Evolutionary conservation across 164 flowering plant genomes (phyloP).

Genomic region (Santalum album): DNA sequence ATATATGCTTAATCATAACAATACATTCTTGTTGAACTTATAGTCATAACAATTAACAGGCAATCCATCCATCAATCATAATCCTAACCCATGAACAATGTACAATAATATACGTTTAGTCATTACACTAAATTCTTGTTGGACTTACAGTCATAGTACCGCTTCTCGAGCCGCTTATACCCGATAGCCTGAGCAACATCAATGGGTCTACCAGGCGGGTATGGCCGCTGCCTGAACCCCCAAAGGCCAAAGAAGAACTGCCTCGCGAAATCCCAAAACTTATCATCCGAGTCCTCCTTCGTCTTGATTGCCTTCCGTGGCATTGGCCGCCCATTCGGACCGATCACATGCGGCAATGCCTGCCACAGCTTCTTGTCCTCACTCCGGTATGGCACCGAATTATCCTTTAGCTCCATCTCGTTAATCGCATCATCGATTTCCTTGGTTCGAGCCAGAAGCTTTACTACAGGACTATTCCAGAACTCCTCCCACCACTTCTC

Average conservation of each 20-base stretch:
- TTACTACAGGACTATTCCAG: constrained; percentile 38
- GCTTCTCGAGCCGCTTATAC: constrained; percentile 71
- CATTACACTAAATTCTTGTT: too few relatives aligned
- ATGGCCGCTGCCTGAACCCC: constrained; percentile 86
- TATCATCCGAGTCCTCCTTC: constrained; percentile 48
- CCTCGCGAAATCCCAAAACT: constrained; percentile 83
- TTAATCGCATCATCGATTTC: constrained; percentile 50
- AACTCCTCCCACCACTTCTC: constrained; percentile 52
- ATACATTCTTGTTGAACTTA: too few relatives aligned
- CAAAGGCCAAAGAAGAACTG: constrained; percentile 92
- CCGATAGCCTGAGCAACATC: constrained; percentile 94
- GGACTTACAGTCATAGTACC: constrained; percentile 90
- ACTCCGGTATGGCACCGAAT: constrained; percentile 37
- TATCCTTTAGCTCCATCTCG: constrained; percentile 48
- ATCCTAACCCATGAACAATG: too few relatives aligned
- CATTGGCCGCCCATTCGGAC: constrained; percentile 91
- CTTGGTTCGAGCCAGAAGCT: constrained; percentile 46
- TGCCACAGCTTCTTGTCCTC: constrained; percentile 68
- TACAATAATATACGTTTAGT: too few relatives aligned
- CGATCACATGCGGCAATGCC: constrained; percentile 61
- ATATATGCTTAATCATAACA: too few relatives aligned
- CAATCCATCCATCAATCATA: too few relatives aligned
- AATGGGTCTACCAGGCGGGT: constrained; percentile 75
- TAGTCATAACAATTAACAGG: too few relatives aligned
- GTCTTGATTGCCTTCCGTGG: constrained; percentile 72